Evolutionary conservation across 2,329 filamentous ascomycete genomes (phyloP).

Genomic region (Aspergillus ustus): DNA sequence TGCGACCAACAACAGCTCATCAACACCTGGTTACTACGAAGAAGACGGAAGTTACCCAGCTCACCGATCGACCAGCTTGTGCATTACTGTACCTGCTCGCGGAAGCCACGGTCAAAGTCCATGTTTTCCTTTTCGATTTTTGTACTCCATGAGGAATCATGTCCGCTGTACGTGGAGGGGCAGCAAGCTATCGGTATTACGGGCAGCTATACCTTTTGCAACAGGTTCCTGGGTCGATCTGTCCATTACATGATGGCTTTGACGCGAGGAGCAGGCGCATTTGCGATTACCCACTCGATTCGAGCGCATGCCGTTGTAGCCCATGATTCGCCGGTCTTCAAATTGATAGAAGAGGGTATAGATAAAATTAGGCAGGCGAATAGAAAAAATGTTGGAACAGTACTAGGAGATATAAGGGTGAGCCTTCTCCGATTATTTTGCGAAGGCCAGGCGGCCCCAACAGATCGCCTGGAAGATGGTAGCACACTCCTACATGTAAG

Average conservation of each 20-base stretch:
- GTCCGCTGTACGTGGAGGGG: background rate
- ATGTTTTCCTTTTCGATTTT: background rate
- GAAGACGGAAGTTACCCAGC: background rate
- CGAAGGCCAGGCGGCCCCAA: background rate
- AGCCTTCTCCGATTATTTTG: background rate
- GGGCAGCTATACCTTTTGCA: background rate
- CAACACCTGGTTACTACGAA: background rate
- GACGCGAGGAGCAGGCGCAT: background rate
- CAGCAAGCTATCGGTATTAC: background rate
- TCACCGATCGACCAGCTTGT: background rate
- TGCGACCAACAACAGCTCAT: background rate
- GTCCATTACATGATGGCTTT: background rate
- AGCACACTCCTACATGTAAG: background rate
- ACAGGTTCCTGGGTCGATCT: background rate
- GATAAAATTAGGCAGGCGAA: background rate
- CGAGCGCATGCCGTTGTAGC: background rate
- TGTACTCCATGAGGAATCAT: background rate
- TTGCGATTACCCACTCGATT: background rate
- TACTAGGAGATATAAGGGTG: background rate
- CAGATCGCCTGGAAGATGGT: background rate
- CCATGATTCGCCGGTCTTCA: background rate
- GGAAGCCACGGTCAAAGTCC: background rate
- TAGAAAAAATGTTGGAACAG: no score
- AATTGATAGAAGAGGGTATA: background rate
- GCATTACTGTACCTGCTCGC: background rate